Conservation (phyloP, 352 stramenopile species). For the Salisapilia sapeloensis region DNA sequence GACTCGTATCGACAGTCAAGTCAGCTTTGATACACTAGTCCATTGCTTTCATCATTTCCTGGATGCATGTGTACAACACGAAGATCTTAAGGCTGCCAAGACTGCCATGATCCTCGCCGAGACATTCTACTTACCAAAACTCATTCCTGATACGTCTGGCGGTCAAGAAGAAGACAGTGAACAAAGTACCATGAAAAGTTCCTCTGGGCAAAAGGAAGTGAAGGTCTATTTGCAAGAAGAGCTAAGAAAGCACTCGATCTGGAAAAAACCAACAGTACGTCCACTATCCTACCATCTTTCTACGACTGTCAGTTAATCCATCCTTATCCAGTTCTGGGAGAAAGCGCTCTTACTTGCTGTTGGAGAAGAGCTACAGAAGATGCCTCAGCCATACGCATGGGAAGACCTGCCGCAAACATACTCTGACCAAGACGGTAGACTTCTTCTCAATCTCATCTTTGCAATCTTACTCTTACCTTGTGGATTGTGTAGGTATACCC, state of each 20-base stretch:
- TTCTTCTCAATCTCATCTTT: too few relatives aligned
- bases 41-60: conserved; percentile 58
- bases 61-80: conserved; percentile 49
- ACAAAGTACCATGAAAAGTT: conserved; percentile 10
- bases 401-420: conserved; percentile 41
- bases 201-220: conserved; percentile 3
- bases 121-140: conserved; percentile 44
- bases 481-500: conserved; percentile 11
- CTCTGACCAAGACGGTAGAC: conserved; percentile 2
- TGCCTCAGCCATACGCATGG: conserved; percentile 53
- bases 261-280: conserved; percentile 57
- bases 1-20: conserved; percentile 41
- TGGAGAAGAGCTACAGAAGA: conserved; percentile 66
- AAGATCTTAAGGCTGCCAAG: conserved; percentile 74
- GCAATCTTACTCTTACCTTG: not conserved
- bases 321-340: conserved; percentile 50
- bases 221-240: conserved; percentile 57
- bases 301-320: conserved; percentile 1
- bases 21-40: conserved; percentile 41
- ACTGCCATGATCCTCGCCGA: conserved; percentile 78
- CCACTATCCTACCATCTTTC: not conserved
- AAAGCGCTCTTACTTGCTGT: conserved; percentile 70
- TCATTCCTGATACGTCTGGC: too few relatives aligned
- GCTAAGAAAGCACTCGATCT: conserved; percentile 74
- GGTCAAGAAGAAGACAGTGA: conserved; percentile 1